Conservation (phyloP, 2,329 filamentous ascomycete species). For the Herpotrichia juniperi region DNA sequence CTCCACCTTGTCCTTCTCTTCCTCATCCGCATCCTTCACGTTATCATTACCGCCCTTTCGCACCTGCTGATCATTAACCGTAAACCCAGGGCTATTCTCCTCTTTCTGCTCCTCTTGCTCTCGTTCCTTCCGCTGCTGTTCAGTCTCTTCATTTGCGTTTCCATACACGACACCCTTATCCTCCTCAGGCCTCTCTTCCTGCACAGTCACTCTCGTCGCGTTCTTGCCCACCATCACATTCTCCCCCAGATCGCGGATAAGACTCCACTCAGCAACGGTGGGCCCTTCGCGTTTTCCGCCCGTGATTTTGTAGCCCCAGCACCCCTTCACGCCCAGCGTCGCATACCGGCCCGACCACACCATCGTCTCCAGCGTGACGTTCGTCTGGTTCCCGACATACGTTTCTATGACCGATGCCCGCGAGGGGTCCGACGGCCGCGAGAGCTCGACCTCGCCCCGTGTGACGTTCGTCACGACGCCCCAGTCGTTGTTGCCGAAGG, state of each 20-base stretch:
- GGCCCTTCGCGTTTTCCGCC: constrained; percentile 41
- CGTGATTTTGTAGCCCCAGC: constrained; percentile 42
- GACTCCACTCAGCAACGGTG: constrained; percentile 61
- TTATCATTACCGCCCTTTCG: too few species aligned
- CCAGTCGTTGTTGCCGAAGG: constrained; percentile 16
- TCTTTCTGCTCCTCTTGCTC: too few species aligned
- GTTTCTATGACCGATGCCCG: constrained; percentile 44
- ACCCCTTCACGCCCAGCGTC: constrained; percentile 57
- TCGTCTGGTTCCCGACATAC: constrained; percentile 54
- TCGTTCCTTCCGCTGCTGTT: too few species aligned
- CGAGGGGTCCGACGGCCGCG: constrained; percentile 47
- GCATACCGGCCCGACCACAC: constrained; percentile 54
- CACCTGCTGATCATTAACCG: too few species aligned
- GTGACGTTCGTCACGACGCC: neutral
- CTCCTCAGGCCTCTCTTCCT: too few species aligned
- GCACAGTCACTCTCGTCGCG: neutral
- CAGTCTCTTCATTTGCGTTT: too few species aligned
- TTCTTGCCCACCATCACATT: neutral
- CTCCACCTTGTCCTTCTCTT: too few species aligned
- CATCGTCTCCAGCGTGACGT: constrained; percentile 44
- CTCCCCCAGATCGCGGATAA: constrained; percentile 24
- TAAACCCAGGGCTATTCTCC: too few species aligned
- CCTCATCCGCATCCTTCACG: too few species aligned
- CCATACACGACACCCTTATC: too few species aligned
- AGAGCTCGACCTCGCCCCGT: constrained; percentile 45